Base-by-base conservation (phyloP, 495 filamentous ascomycete genomes). In the Podospora fimiseda region DNA sequence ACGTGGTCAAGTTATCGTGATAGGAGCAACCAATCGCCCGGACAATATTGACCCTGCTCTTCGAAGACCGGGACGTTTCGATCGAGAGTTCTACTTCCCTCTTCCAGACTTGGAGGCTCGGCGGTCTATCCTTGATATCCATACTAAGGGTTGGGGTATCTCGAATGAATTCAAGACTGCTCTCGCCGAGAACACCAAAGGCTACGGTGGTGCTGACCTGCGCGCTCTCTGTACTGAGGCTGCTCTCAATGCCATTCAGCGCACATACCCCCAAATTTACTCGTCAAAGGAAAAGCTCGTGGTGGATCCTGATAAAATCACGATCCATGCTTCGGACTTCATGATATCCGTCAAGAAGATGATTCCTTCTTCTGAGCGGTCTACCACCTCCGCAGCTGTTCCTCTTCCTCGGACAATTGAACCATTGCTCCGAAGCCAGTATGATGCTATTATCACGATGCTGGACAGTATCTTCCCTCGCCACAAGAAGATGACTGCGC, bases 31-130 rank as follows among this genome's bases (percentile, higher is more conserved):
- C 16, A 98, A 98, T 72, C 87, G 93, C 30, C 93, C 93, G 19
- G 95, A 96, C 71, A 92, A 91, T 40, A 91, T 98, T 47, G 93
- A 98, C 63, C 91, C 92, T 58, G 93, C 93, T 38, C 79, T 98
- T 18, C 86, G 93, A 59, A 84, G 93, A 46, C 95, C 93, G 39
- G 93, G 93, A 11, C 85, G 93, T 44, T 98, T 98, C 63, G 93
- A 98, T 62, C 78, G 93, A 61, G 93, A 98, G 68, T 98, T 98
- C 63, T 96, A 96, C 71, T 98, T 98, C 60, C 89, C 93, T 1
- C 75, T 98, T 23, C 93, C 93, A 0, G 86, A 89, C 64, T 69
- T 80, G 0, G 82, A 88, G 38, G 92, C 79, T 9, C 79, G 93
- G 41, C 84, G 85, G 53, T 74, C 84, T 22, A 96, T 98, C 60